phyloP scores from a whole-genome alignment of 2,329 filamentous ascomycete species.

The Fusarium abutilonis region DNA sequence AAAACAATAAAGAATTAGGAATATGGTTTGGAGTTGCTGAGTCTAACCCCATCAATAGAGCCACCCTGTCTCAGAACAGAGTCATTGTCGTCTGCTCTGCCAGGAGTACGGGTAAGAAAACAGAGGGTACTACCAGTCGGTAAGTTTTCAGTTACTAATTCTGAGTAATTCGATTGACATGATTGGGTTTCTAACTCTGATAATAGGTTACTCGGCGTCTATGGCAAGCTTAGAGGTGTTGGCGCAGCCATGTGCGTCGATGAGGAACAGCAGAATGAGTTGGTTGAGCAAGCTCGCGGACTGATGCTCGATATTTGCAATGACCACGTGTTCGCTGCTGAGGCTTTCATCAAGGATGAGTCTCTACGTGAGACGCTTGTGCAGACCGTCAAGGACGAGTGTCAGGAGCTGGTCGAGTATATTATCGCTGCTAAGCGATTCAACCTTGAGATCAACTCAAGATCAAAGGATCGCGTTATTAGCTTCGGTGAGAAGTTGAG shows the following conservation, averaged over 20 bases:
- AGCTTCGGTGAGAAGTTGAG: constrained; percentile 96
- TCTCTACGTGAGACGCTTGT: constrained; percentile 68
- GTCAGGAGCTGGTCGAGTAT: constrained; percentile 80
- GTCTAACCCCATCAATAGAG: constrained; percentile 44
- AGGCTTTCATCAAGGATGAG: constrained; percentile 67
- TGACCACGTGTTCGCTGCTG: constrained; percentile 81
- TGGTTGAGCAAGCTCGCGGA: constrained; percentile 72
- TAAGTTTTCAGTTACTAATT: constrained; percentile 58
- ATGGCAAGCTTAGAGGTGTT: constrained; percentile 65
- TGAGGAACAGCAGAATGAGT: constrained; percentile 58
- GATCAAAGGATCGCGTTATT: constrained; percentile 86
- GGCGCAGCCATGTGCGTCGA: constrained; percentile 63
- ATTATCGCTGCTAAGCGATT: constrained; percentile 71
- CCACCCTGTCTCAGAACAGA: constrained; percentile 71
- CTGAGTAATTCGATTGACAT: not conserved
- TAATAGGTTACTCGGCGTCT: constrained; percentile 67
- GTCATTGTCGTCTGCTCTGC: constrained; percentile 96
- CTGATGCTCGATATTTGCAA: constrained; percentile 83
- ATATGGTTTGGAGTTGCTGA: constrained; percentile 14
- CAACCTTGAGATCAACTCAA: constrained; percentile 78
- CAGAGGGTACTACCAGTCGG: constrained; percentile 94
- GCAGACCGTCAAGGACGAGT: constrained; percentile 78
- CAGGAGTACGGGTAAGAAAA: constrained; percentile 91
- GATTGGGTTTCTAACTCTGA: not conserved
- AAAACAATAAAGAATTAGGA: not conserved